Conservation (phyloP, 768 basidiomycete species). For the Podaxis sp. region DNA sequence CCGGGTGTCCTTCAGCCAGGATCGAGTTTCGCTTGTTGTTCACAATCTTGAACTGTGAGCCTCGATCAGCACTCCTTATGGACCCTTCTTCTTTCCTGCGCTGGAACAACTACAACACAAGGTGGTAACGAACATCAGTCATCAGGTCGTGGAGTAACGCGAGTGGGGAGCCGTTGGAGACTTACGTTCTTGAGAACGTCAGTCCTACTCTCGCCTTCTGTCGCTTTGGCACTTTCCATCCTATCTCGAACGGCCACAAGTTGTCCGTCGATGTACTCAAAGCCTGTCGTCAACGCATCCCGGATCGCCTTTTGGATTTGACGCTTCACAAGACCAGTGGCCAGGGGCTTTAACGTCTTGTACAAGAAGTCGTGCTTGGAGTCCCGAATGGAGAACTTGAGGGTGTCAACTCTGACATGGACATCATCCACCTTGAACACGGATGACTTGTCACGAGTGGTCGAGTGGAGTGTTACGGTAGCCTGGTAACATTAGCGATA, state of each 20-base stretch:
- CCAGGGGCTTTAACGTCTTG: slow-evolving; percentile 79
- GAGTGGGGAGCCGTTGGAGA: slow-evolving; percentile 12
- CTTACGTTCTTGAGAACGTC: slow-evolving; percentile 63
- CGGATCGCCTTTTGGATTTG: slow-evolving; percentile 55
- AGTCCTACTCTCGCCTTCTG: slow-evolving; percentile 32
- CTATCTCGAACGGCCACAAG: slow-evolving; percentile 83
- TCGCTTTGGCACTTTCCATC: slow-evolving; percentile 58
- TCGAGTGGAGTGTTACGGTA: slow-evolving; percentile 58
- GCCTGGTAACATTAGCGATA: slow-evolving; percentile 32
- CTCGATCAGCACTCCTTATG: slow-evolving; percentile 23
- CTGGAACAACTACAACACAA: slow-evolving; percentile 49
- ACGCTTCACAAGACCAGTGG: slow-evolving; percentile 80
- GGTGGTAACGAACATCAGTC: slow-evolving; percentile 8
- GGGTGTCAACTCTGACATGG: slow-evolving; percentile 77
- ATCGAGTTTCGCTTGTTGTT: slow-evolving; percentile 69
- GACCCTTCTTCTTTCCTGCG: slow-evolving; percentile 47
- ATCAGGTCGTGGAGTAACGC: background rate
- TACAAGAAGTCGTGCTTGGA: slow-evolving; percentile 89
- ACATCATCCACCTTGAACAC: slow-evolving; percentile 75
- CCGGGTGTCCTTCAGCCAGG: slow-evolving; percentile 63
- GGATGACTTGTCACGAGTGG: slow-evolving; percentile 63
- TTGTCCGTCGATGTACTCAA: slow-evolving; percentile 89
- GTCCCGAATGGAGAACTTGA: slow-evolving; percentile 91
- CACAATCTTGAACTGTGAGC: slow-evolving; percentile 81
- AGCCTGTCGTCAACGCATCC: slow-evolving; percentile 72